Base-by-base conservation (phyloP, 768 basidiomycete genomes). In the Phlebiopsis flavidoalba region DNA sequence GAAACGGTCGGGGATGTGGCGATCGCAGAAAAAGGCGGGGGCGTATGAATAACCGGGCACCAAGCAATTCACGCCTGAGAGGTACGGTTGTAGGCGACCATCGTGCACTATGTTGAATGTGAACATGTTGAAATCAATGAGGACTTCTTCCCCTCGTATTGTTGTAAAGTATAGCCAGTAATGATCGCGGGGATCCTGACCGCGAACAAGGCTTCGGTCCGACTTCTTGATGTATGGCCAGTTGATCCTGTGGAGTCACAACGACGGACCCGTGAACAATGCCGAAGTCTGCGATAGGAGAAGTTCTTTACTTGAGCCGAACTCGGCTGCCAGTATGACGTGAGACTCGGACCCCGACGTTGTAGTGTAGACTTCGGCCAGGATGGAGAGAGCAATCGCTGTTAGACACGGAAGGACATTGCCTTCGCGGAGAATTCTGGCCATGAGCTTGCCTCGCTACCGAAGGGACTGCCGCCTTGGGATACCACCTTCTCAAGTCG, bases 131-230 rank as follows among this genome's bases (percentile, higher is more conserved):
- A 55, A 5, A 24, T 61, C 60, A 35, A 61, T 37, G 2, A 37
- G 8, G 5, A 61, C 45, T 19, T 57, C 60, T 54, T 80, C 73
- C 0, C 77, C 79, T 5, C 71, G 63, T 1, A 77, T 59, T 0
- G 77, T 79, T 6, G 66, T 77, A 71, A 82, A 81, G 64, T 79
- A 83, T 8, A 81, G 69, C 79, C 79, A 81, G 63, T 80, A 80
- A 60, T 80, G 80, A 15, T 80, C 75, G 21, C 75, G 60, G 0
- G 79, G 79, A 61, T 80, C 75, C 53, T 80, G 79, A 3, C 76
- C 74, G 50, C 67, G 67, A 19, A 61, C 52, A 37, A 74, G 68
- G 0, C 58, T 66, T 7, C 64, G 53, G 35, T 70, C 66, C 8
- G 66, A 47, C n/a, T 57, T 33, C 51, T 50, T 43, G 3, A 67